Base-by-base conservation (phyloP, 139 green algal genomes). In the Tetradesmus obliquus region DNA sequence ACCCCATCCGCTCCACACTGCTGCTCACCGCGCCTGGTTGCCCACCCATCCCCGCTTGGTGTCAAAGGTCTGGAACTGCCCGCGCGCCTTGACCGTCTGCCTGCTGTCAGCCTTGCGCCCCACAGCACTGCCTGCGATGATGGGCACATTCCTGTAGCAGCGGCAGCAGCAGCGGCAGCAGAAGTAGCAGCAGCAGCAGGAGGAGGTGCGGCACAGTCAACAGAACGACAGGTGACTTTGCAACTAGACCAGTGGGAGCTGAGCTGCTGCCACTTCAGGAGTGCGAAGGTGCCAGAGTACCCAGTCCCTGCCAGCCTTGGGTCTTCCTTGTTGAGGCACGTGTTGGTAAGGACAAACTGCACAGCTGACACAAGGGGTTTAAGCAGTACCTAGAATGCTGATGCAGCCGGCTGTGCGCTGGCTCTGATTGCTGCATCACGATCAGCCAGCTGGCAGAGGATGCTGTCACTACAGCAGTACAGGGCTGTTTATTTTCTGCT, bases 51-150 rank as follows among this genome's bases (percentile, higher is more conserved):
- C 90, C 22, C 22, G 55, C 13, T 76, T 69, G 32, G 71, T 89
- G 82, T 92, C 82, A 80, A 92, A 92, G 1, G 62, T 92, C 69
- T 92, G 90, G 24, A 92, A 92, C 66, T 92, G 82, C 15, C 90
- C 90, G 15, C 90, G 82, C 22, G 90, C 90, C 12, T 89, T 89
- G n/a, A 92, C 90, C 1, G 74, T 72, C 69, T 74, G 53, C 55
- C 83, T 24, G 90, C 90, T 92, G 90, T 86, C 71, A 12, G 82
- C 89, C 62, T 89, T 89, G 51, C 82, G 82, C 19, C 89, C 89
- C 22, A 92, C 89, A 8, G 89, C 89, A 79, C 89, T 92, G 2
- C 89, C 89, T 15, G 89, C 89, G 22, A 92, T 88, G 69, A 92
- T 92, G 13, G 89, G 89, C 45, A 88, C 82, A 54, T 89, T 86